Conservation (phyloP, 106 monocot genomes). For the Dendrobium officinale region DNA sequence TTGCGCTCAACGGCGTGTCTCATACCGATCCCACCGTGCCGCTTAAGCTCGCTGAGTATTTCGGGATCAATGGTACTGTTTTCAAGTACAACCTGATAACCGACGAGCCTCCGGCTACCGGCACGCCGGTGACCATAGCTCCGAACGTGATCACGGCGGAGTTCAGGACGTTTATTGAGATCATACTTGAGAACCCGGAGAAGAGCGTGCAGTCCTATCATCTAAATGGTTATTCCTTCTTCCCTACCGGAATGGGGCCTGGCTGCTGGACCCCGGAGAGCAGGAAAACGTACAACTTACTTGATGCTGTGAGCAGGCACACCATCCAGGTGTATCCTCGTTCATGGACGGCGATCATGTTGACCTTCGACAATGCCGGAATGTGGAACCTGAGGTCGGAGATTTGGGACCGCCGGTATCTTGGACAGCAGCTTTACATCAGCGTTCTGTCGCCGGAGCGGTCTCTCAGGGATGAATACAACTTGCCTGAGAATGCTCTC, state of each 20-base stretch:
- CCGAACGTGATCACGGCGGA: conserved; percentile 31
- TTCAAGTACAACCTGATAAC: conserved; percentile 32
- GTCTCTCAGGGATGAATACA: conserved; percentile 53
- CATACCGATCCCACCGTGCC: conserved; percentile 17
- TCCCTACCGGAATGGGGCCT: conserved; percentile 31
- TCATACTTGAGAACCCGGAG: conserved; percentile 55
- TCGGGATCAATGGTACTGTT: conserved; percentile 10
- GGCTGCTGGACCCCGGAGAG: conserved; percentile 28
- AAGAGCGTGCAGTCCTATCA: conserved; percentile 48
- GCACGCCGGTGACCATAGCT: conserved; percentile 2
- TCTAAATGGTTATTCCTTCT: conserved; percentile 24
- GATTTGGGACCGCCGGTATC: conserved; percentile 24
- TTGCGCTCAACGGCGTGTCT: conserved; percentile 41
- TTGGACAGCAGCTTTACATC: conserved; percentile 31
- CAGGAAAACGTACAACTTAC: conserved; percentile 31
- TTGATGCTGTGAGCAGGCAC: conserved; percentile 39
- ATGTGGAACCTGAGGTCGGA: conserved; percentile 60
- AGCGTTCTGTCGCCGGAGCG: conserved; percentile 29
- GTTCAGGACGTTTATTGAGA: conserved; percentile 46
- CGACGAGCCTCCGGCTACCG: conserved; percentile 15
- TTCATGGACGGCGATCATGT: conserved; percentile 54
- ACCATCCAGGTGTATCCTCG: conserved; percentile 41
- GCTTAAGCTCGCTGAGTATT: conserved; percentile 51
- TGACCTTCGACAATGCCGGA: conserved; percentile 47
- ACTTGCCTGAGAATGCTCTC: conserved; percentile 24